Conservation (phyloP, 139 green algal species). For the Raphidocelis subcapitata region DNA sequence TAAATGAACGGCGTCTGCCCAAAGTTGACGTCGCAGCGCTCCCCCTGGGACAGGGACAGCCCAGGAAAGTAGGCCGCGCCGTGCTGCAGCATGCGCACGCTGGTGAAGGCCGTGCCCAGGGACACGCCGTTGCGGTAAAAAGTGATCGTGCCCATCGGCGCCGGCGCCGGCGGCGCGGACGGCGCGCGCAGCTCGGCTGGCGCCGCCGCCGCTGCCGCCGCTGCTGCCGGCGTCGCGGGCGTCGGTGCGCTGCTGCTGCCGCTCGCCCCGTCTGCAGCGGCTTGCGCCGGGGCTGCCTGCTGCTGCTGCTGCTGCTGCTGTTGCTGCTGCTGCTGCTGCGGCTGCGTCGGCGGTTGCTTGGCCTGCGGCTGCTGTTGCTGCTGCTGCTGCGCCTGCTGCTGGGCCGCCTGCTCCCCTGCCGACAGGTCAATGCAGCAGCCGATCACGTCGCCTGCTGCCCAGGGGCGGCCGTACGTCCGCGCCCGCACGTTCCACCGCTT, state of each 20-base stretch:
- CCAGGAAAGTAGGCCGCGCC: slow-evolving; percentile 84
- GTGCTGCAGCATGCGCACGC: slow-evolving; percentile 53
- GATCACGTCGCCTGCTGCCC: slow-evolving; percentile 85
- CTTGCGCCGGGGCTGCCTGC: no score
- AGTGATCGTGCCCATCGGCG: slow-evolving; percentile 32
- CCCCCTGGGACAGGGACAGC: slow-evolving; percentile 72
- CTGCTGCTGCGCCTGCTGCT: neutral
- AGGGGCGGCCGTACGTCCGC: slow-evolving; percentile 76
- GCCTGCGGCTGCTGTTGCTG: neutral
- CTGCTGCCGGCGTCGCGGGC: no score
- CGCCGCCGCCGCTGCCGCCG: no score
- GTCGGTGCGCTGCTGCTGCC: no score
- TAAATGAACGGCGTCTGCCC: slow-evolving; percentile 71
- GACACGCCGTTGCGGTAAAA: slow-evolving; percentile 83
- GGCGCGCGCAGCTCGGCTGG: no score
- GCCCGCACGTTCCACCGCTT: slow-evolving; percentile 82
- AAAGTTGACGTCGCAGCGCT: slow-evolving; percentile 84
- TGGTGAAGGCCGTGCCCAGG: slow-evolving; percentile 79
- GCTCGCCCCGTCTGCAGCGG: no score
- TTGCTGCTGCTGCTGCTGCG: no score
- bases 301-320: no score
- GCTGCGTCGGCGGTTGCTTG: neutral
- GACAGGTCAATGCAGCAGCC: slow-evolving; percentile 86
- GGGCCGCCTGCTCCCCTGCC: slow-evolving; percentile 32
- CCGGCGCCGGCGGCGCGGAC: neutral